Conservation (phyloP, 768 basidiomycete genomes). For the Macrolepiota fuliginosa region DNA sequence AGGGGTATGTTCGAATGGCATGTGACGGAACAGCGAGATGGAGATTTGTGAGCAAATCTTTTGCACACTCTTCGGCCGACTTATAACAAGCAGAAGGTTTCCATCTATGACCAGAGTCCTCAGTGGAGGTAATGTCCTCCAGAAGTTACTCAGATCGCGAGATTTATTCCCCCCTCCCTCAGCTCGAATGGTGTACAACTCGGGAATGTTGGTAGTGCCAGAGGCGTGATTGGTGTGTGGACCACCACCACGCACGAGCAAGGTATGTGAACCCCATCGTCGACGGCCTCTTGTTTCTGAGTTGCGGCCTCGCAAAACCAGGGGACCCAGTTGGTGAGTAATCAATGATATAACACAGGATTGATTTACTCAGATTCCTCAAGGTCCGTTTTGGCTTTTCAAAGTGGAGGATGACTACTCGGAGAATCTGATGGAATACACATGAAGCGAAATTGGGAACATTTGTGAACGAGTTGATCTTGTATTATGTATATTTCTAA, state of each 20-base stretch:
- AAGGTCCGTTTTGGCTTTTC: conserved; percentile 76
- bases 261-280: conserved; percentile 29
- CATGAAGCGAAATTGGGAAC: conserved; percentile 13
- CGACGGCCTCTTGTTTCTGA: neutral
- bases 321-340: conserved; percentile 65
- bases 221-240: conserved; percentile 70
- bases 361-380: neutral
- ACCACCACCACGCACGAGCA: conserved; percentile 57
- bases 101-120: conserved; percentile 48
- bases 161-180: conserved; percentile 6
- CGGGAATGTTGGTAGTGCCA: conserved; percentile 61
- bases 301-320: conserved; percentile 17
- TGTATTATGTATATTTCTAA: neutral
- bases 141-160: neutral
- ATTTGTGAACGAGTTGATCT: neutral
- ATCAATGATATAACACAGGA: neutral
- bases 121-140: conserved; percentile 53
- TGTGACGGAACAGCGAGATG: conserved; percentile 46
- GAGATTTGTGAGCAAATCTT: conserved; percentile 50
- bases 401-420: conserved; percentile 45
- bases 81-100: conserved; percentile 36
- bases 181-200: conserved; percentile 71
- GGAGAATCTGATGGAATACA: conserved; percentile 34
- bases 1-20: conserved; percentile 51
- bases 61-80: neutral